phyloP scores from a whole-genome alignment of 2,329 filamentous ascomycete genomes.

The Macrophomina phaseolina region DNA sequence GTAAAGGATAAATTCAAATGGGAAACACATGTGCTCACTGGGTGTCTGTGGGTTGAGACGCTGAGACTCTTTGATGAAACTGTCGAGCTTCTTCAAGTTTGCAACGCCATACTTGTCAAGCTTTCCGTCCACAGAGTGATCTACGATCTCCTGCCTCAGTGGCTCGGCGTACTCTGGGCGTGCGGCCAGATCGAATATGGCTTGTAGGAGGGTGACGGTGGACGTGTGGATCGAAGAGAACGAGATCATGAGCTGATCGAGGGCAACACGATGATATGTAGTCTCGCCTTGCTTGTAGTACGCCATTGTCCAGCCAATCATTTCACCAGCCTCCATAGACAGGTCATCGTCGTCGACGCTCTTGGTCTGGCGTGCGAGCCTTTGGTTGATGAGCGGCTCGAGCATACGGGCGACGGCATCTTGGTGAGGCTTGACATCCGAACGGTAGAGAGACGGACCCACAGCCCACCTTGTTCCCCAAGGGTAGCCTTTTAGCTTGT shows the following conservation, averaged over 20 bases:
- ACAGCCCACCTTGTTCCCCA: neutral
- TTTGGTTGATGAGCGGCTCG: neutral
- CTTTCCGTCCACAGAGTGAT: neutral
- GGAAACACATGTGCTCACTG: neutral
- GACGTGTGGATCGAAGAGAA: constrained; percentile 30
- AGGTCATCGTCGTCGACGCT: neutral
- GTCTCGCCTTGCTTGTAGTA: neutral
- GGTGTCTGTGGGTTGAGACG: constrained; percentile 4
- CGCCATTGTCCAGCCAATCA: neutral
- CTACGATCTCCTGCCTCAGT: constrained; percentile 30
- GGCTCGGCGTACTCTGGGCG: constrained; percentile 30
- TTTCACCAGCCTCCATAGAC: neutral
- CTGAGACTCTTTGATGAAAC: constrained; percentile 31
- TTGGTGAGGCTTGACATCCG: neutral
- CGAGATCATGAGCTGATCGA: constrained; percentile 28
- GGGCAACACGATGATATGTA: neutral
- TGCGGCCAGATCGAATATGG: constrained; percentile 26
- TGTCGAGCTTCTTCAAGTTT: constrained; percentile 26
- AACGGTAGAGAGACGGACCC: neutral
- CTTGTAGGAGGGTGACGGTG: constrained; percentile 23
- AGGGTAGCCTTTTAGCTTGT: constrained; percentile 44
- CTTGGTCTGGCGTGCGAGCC: neutral
- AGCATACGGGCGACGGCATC: neutral
- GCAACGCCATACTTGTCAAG: neutral
- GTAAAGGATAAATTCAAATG: no score